Conservation (phyloP, 2,329 filamentous ascomycete species). For the Penicillium oxalicum region DNA sequence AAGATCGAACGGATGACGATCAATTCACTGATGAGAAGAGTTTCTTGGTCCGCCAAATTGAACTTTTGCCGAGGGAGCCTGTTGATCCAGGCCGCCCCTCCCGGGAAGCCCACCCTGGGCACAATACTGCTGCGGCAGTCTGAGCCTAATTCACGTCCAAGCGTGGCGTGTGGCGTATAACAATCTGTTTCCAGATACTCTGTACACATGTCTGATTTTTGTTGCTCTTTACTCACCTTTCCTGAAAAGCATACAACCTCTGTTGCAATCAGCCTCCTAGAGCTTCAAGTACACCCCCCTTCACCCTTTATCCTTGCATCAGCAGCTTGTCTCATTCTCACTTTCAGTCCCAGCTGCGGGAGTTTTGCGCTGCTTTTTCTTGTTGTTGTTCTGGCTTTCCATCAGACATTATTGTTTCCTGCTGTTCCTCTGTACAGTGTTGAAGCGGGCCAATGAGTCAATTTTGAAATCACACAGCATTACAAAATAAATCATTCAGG, state of each 20-base stretch:
- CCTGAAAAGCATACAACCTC: slow-evolving; percentile 8
- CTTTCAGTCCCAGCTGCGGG: slow-evolving; percentile 15
- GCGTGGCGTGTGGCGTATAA: slow-evolving; percentile 10
- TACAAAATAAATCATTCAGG: too few species aligned
- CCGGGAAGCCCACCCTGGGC: slow-evolving; percentile 23
- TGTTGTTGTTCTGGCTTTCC: background rate
- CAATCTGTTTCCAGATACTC: slow-evolving; percentile 1
- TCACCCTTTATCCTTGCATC: slow-evolving; percentile 10
- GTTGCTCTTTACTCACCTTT: background rate
- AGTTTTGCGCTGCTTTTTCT: slow-evolving; percentile 13
- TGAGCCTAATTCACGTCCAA: slow-evolving; percentile 11
- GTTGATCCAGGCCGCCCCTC: slow-evolving; percentile 30
- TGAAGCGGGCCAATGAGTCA: too few species aligned
- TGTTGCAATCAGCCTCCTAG: slow-evolving; percentile 8
- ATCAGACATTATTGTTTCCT: too few species aligned
- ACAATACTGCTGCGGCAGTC: slow-evolving; percentile 27
- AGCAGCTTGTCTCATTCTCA: slow-evolving; percentile 10
- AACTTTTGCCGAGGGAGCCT: slow-evolving; percentile 41
- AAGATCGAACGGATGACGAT: slow-evolving; percentile 93
- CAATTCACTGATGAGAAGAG: slow-evolving; percentile 98
- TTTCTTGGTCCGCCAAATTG: slow-evolving; percentile 92
- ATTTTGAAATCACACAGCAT: too few species aligned
- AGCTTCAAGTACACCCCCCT: background rate
- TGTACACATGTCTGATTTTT: background rate
- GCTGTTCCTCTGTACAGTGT: too few species aligned